phyloP scores from a whole-genome alignment of 805 yeast genomes.

The Pichia nakasei region DNA sequence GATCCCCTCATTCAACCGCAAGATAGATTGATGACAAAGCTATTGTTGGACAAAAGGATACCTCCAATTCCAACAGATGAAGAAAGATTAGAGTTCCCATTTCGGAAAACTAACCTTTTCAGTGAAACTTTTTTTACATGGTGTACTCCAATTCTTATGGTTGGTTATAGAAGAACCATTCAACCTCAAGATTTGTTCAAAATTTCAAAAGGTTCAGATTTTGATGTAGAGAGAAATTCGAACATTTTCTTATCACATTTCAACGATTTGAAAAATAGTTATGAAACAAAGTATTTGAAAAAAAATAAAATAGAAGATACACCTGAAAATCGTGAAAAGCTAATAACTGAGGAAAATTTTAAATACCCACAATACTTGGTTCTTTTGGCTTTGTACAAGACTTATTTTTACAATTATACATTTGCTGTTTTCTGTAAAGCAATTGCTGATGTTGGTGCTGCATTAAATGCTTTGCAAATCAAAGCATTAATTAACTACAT shows the following conservation, averaged over 20 bases:
- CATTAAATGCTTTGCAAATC: slow-evolving; percentile 59
- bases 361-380: slow-evolving; percentile 37
- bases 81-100: slow-evolving; percentile 41
- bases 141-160: slow-evolving; percentile 53
- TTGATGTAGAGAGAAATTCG: slow-evolving; percentile 34
- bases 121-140: slow-evolving; percentile 51
- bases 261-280: slow-evolving; percentile 21
- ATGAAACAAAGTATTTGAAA: slow-evolving; percentile 25
- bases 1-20: slow-evolving; percentile 26
- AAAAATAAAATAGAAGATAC: slow-evolving; percentile 26
- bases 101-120: slow-evolving; percentile 29
- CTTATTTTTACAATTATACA: slow-evolving; percentile 40
- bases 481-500: slow-evolving; percentile 58
- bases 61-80: slow-evolving; percentile 47
- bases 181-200: slow-evolving; percentile 55
- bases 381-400: slow-evolving; percentile 37
- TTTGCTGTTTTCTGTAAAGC: slow-evolving; percentile 34
- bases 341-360: slow-evolving; percentile 28
- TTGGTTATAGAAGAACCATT: slow-evolving; percentile 65
- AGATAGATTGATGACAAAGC: slow-evolving; percentile 27
- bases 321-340: slow-evolving; percentile 26
- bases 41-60: slow-evolving; percentile 26
- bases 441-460: slow-evolving; percentile 38
- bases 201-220: slow-evolving; percentile 29
- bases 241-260: slow-evolving; percentile 29